Evolutionary conservation across 306 rosid species (phyloP), one percentile per base, ranked within the genome.

Genomic region (Rosa chinensis): DNA sequence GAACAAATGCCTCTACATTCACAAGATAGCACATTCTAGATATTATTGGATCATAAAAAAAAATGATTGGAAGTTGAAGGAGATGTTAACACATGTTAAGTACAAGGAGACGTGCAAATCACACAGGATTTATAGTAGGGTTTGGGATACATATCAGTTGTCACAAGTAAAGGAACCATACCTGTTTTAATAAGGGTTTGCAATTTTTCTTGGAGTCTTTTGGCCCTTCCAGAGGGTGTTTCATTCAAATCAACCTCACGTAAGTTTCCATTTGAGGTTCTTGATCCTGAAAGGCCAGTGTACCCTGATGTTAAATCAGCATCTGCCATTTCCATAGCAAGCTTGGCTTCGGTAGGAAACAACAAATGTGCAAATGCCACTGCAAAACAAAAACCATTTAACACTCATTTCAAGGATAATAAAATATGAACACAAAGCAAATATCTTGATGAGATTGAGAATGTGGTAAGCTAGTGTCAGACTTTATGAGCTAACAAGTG

Each of bases 271-370:
- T 75, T 86, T 53, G 94, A 88, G 43, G 89, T 83, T 78, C 66
- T 86, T 63, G 76, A 49, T 49, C 82, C 68, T 14, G 76, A n/a
- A 75, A 35, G 81, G 44, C 71, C 85, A 78, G 78, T 25, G 35
- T 74, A 82, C 4, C 69, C 53, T 3, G 79, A 68, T 43, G 89
- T 82, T 9, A 87, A 83, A 75, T 86, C 84, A 16, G 87, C 91
- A 81, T 90, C 91, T 2, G 99, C 99, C 82, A 83, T 88, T 72
- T 87, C 94, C 79, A 87, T 85, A 52, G 98, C 99, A 16, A 93
- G 80, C 91, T 79, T 91, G 47, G 99, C 97, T 88, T 96, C 98
- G 7, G 89, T 85, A 43, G 99, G 99, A 75, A 85, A 96, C 61
- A 96, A 77, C 75, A 89, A 11, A 71, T 79, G 80, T 55, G 99